Percentiles rank a stretch among this genome's conserved stretches.
Evolutionary conservation across 805 yeast species (phyloP).

Genomic region (Kluyveromyces lactis): DNA sequence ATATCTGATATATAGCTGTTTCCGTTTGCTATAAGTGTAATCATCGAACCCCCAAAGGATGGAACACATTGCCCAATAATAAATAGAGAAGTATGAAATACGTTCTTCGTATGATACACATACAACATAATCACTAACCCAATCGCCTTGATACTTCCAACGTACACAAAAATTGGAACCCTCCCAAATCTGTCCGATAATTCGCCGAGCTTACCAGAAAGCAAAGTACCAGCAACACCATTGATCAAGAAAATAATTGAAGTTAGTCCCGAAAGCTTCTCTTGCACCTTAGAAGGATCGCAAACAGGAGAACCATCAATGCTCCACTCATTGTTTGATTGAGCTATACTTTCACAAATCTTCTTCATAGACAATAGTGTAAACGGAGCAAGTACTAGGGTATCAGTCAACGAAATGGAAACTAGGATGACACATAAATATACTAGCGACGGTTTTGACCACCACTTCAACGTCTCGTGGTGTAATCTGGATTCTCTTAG

Average conservation of each 20-base stretch:
- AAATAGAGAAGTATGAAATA: conserved; percentile 33
- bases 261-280: conserved; percentile 39
- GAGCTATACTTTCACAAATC: conserved; percentile 31
- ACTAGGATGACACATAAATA: conserved; percentile 32
- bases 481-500: conserved; percentile 39
- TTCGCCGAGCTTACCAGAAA: conserved; percentile 57
- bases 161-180: conserved; percentile 36
- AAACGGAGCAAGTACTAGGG: conserved; percentile 34
- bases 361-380: conserved; percentile 31
- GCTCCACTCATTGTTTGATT: conserved; percentile 28
- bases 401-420: conserved; percentile 35
- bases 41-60: conserved; percentile 54
- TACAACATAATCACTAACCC: conserved; percentile 15
- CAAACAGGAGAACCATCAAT: conserved; percentile 24
- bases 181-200: conserved; percentile 61
- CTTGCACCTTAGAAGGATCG: conserved; percentile 35
- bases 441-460: conserved; percentile 46
- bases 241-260: conserved; percentile 34
- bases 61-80: conserved; percentile 38
- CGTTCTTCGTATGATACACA: conserved; percentile 29
- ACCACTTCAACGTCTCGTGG: conserved; percentile 42
- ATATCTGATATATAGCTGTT: conserved; percentile 73
- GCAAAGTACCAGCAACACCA: conserved; percentile 40
- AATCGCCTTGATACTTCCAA: conserved; percentile 20
- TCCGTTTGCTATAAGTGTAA: conserved; percentile 46